Percentiles rank a stretch among this genome's conserved stretches.
These are phyloP conservation scores for Gardenia jasminoides DNA, from an alignment of 257 asterid genomes.

Conservation along the genomic window DNA sequence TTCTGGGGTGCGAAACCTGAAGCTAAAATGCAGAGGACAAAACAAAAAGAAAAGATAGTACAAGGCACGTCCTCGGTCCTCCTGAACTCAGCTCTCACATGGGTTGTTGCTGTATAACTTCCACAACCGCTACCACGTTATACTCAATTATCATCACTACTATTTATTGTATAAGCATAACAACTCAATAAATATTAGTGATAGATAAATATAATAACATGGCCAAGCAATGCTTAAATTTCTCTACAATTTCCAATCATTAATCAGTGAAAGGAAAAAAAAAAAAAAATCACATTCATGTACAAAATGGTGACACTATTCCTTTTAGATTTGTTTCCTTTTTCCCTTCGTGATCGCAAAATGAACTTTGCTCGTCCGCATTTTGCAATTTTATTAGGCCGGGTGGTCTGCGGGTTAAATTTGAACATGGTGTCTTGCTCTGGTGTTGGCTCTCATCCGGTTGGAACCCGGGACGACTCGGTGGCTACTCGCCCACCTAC, in stretches of 20 bases:
- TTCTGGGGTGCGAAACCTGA: too few species aligned
- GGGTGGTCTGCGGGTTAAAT: not conserved
- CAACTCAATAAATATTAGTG: too few species aligned
- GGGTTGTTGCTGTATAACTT: conserved; percentile 30
- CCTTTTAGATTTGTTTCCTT: conserved; percentile 18
- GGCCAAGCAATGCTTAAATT: conserved; percentile 20
- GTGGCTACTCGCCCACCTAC: conserved; percentile 27
- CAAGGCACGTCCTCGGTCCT: not conserved
- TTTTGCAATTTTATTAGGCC: not conserved
- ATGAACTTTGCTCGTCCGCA: not conserved
- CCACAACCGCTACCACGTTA: conserved; percentile 43
- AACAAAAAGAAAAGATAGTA: not conserved
- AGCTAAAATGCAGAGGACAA: too few species aligned
- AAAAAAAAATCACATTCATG: conserved; percentile 5
- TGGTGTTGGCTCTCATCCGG: conserved; percentile 7
- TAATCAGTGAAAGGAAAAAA: not conserved
- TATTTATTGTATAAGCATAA: not conserved
- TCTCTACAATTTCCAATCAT: conserved; percentile 32
- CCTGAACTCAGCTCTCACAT: conserved; percentile 32
- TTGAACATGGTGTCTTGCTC: not conserved
- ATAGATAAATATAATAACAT: not conserved
- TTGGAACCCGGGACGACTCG: conserved; percentile 36
- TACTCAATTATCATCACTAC: conserved; percentile 22
- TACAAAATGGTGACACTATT: conserved; percentile 17
- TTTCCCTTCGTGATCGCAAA: not conserved